Percentiles rank a stretch among this genome's conserved stretches.
phyloP scores from a whole-genome alignment of 192 early-diverging fungal species.

The Backusella australiensis region DNA sequence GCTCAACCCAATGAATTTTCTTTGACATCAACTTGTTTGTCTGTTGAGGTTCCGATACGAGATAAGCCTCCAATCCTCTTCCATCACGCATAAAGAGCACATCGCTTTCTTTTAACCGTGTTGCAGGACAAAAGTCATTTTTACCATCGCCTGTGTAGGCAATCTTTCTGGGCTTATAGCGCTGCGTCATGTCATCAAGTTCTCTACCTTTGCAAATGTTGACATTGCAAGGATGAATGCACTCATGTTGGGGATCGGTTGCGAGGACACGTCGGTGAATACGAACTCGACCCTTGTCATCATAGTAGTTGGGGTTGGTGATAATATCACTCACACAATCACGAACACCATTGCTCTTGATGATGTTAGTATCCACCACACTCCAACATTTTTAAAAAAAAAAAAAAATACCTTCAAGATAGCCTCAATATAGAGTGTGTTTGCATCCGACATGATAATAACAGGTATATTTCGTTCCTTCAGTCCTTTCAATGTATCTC shows the following conservation, averaged over 20 bases:
- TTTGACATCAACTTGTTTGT: not conserved
- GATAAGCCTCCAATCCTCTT: not conserved
- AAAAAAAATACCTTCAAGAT: conserved; percentile 50
- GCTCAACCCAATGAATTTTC: not conserved
- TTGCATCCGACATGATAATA: conserved; percentile 62
- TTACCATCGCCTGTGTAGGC: conserved; percentile 6
- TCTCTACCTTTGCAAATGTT: conserved; percentile 65
- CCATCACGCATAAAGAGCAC: not conserved
- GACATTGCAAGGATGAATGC: conserved; percentile 47
- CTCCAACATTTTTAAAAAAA: not conserved
- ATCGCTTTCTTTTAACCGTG: not conserved
- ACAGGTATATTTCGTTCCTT: conserved; percentile 46
- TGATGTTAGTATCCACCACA: too few relatives aligned
- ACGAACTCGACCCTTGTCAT: conserved; percentile 39
- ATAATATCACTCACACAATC: conserved; percentile 48
- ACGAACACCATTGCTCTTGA: conserved; percentile 44
- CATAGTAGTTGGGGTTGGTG: conserved; percentile 56
- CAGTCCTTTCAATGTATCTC: conserved; percentile 41
- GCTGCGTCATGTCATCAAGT: not conserved
- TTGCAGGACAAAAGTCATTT: conserved; percentile 13
- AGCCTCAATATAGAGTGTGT: conserved; percentile 56
- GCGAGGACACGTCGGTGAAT: conserved; percentile 41
- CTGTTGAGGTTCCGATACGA: not conserved
- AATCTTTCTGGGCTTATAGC: not conserved
- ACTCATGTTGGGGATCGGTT: conserved; percentile 43